These are phyloP conservation scores for Bacidia gigantensis DNA, from an alignment of 495 filamentous ascomycete species.

Conservation along the genomic window DNA sequence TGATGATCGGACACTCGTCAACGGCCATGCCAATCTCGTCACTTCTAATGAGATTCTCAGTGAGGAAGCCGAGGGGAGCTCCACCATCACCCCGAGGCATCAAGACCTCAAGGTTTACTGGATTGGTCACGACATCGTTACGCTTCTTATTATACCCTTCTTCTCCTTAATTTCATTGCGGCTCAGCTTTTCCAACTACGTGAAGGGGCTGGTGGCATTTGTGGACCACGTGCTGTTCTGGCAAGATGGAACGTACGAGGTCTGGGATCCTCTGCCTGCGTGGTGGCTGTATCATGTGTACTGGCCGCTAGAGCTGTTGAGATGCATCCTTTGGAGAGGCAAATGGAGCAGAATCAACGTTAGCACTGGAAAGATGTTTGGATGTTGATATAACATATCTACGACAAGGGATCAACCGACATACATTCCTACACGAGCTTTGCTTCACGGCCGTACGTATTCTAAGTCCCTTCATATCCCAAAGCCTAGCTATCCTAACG, in stretches of 20 bases:
- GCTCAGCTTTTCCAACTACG: slow-evolving; percentile 7
- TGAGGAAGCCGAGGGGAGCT: not conserved
- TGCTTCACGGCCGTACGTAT: no score
- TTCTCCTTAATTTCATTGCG: slow-evolving; percentile 15
- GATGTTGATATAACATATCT: no score
- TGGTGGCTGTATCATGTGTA: slow-evolving; percentile 47
- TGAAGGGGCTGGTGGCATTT: slow-evolving; percentile 15
- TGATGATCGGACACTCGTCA: not conserved
- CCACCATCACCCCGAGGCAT: not conserved
- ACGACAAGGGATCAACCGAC: no score
- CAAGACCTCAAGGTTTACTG: slow-evolving; percentile 33
- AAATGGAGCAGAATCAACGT: slow-evolving; percentile 47
- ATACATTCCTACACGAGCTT: no score
- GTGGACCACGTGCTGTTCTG: slow-evolving; percentile 35
- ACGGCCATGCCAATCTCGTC: slow-evolving; percentile 5
- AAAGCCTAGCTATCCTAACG: no score
- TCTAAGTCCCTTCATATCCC: no score
- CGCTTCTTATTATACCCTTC: slow-evolving; percentile 32
- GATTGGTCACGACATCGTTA: slow-evolving; percentile 45
- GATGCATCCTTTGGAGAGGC: slow-evolving; percentile 25
- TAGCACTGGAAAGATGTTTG: slow-evolving; percentile 44
- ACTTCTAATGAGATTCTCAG: not conserved
- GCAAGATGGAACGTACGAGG: slow-evolving; percentile 45
- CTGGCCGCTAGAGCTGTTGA: slow-evolving; percentile 31
- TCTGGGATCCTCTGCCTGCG: slow-evolving; percentile 47